These are phyloP conservation scores for Yamadazyma ubonensis DNA, from an alignment of 805 yeast genomes.

Conservation along the genomic window DNA sequence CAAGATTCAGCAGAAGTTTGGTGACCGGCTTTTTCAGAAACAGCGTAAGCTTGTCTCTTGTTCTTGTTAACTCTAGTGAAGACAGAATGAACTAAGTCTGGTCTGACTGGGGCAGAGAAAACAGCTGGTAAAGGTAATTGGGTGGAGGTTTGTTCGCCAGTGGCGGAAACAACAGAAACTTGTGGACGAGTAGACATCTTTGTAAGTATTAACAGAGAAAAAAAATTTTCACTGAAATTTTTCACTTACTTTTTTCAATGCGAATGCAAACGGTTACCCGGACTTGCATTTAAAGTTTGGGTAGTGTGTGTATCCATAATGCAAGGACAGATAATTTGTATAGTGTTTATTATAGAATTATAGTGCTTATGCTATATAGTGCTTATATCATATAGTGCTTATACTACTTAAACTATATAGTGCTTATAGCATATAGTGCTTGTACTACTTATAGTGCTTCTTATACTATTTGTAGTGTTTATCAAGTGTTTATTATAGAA, in stretches of 20 bases:
- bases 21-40: constrained; percentile 98
- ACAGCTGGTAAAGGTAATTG: constrained; percentile 96
- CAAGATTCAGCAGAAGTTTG: constrained; percentile 99
- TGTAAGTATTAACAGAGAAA: constrained; percentile 10
- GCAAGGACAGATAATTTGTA: too few species aligned
- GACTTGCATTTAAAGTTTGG: too few species aligned
- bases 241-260: constrained; percentile 10
- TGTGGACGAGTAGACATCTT: constrained; percentile 73
- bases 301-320: too few species aligned
- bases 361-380: too few species aligned
- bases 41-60: constrained; percentile 99
- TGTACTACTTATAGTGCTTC: too few species aligned
- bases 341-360: too few species aligned
- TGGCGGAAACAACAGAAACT: constrained; percentile 88
- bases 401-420: too few species aligned
- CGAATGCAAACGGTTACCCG: too few species aligned
- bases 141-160: constrained; percentile 83
- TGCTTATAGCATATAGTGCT: too few species aligned
- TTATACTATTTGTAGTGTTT: too few species aligned
- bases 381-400: too few species aligned
- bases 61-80: constrained; percentile 98
- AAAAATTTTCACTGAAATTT: constrained; percentile 16
- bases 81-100: constrained; percentile 98
- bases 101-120: constrained; percentile 99
- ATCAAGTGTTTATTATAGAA: too few species aligned